These are phyloP conservation scores for Nannochloris sp. DNA, from an alignment of 139 green algal genomes.

Conservation along the genomic window DNA sequence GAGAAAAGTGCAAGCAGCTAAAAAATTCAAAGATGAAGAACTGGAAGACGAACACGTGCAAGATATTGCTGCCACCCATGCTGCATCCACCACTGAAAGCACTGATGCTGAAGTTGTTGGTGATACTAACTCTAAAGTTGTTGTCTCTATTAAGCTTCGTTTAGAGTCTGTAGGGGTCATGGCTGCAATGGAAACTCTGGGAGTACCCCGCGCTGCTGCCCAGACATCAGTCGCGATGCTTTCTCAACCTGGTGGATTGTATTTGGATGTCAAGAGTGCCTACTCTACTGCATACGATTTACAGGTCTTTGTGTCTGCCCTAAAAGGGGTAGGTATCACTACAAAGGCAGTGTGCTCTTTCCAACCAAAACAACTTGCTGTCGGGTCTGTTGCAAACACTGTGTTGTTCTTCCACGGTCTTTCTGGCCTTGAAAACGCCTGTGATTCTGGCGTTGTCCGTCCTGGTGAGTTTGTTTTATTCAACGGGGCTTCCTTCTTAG, in stretches of 20 bases:
- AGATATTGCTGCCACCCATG: background rate
- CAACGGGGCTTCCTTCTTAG: slow-evolving; percentile 52
- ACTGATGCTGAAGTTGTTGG: background rate
- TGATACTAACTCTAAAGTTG: background rate
- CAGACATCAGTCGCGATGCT: slow-evolving; percentile 37
- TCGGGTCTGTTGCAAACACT: background rate
- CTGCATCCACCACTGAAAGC: background rate
- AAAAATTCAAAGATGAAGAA: background rate
- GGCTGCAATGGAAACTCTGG: background rate
- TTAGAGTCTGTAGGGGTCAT: background rate
- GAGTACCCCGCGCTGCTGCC: background rate
- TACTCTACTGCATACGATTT: slow-evolving; percentile 41
- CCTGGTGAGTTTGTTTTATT: slow-evolving; percentile 41
- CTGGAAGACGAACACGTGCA: background rate
- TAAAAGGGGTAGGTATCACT: slow-evolving; percentile 38
- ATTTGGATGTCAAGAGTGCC: slow-evolving; percentile 48
- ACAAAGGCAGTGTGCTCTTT: slow-evolving; percentile 32
- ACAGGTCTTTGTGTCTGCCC: slow-evolving; percentile 28
- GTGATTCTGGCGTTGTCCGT: slow-evolving; percentile 27
- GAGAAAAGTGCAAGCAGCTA: background rate
- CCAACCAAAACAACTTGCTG: slow-evolving; percentile 9
- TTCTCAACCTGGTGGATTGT: slow-evolving; percentile 36
- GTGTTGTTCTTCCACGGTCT: slow-evolving; percentile 57
- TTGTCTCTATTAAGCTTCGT: too few relatives aligned
- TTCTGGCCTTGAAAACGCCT: slow-evolving; percentile 38